These are phyloP conservation scores for Cercospora citrullina DNA, from an alignment of 2,329 filamentous ascomycete genomes.

Conservation along the genomic window DNA sequence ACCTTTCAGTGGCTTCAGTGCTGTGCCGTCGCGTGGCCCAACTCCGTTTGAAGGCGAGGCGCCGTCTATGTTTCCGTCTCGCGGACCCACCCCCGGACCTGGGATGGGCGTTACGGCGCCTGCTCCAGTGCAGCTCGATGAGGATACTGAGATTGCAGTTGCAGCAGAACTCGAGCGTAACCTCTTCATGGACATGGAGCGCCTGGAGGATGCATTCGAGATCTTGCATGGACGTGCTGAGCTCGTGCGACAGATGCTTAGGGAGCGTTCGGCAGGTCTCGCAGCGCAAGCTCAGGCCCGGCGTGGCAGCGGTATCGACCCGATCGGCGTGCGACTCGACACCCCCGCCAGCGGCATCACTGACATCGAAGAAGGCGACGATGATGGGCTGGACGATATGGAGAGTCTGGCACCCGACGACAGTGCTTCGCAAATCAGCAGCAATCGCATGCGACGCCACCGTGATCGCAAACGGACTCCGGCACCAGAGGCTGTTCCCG, in stretches of 20 bases:
- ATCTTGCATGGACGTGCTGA: conserved; percentile 84
- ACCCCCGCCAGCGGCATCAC: conserved; percentile 44
- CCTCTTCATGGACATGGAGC: conserved; percentile 92
- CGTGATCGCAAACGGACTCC: conserved; percentile 64
- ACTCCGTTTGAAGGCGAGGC: conserved; percentile 50
- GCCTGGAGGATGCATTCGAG: conserved; percentile 90
- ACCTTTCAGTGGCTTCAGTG: conserved; percentile 60
- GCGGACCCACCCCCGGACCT: conserved; percentile 35
- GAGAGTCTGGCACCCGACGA: conserved; percentile 70
- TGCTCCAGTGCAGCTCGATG: conserved; percentile 79
- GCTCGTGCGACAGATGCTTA: conserved; percentile 71
- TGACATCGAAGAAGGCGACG: conserved; percentile 37
- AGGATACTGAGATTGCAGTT: conserved; percentile 88
- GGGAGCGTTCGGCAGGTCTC: conserved; percentile 80
- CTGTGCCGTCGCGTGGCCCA: conserved; percentile 45
- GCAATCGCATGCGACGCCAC: conserved; percentile 66
- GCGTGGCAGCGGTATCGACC: conserved; percentile 52
- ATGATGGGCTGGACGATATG: conserved; percentile 42
- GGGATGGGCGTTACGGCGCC: conserved; percentile 41
- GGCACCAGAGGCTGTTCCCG: conserved; percentile 71
- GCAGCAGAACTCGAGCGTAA: conserved; percentile 90
- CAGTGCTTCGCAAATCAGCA: conserved; percentile 77
- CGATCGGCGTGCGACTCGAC: conserved; percentile 45
- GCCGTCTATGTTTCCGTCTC: conserved; percentile 37
- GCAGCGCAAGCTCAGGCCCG: conserved; percentile 61